Percentiles rank a stretch among this genome's conserved stretches.
These are phyloP conservation scores for Metarhizium sp. DNA, from an alignment of 2,329 filamentous ascomycete species.

Conservation along the genomic window DNA sequence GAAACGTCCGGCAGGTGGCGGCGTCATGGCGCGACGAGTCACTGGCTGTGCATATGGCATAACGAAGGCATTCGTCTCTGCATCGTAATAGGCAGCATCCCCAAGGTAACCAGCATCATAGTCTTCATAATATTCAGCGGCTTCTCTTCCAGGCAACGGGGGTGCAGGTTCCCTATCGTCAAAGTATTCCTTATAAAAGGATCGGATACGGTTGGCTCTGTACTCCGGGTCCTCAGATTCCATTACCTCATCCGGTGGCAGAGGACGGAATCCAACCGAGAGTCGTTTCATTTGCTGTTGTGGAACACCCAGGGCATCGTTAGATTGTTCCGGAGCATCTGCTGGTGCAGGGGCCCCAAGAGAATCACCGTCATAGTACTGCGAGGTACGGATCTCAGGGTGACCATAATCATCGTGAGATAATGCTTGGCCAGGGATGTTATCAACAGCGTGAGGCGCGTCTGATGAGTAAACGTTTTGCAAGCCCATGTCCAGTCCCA, in stretches of 20 bases:
- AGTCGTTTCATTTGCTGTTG: conserved; percentile 46
- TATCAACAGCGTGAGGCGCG: conserved; percentile 6
- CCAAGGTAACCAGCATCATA: conserved; percentile 61
- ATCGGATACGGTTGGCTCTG: conserved; percentile 90
- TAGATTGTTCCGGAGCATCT: conserved; percentile 19
- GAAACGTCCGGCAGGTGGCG: conserved; percentile 57
- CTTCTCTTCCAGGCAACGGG: conserved; percentile 27
- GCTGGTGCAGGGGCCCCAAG: conserved; percentile 21
- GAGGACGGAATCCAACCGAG: conserved; percentile 69
- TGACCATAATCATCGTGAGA: conserved; percentile 10
- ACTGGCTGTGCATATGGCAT: conserved; percentile 80
- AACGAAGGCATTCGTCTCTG: conserved; percentile 60
- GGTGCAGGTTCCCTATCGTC: conserved; percentile 60
- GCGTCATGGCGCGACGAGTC: conserved; percentile 88
- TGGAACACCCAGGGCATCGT: conserved; percentile 41
- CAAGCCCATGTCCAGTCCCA: conserved; percentile 26
- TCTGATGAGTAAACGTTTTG: conserved; percentile 20
- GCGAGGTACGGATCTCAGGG: conserved; percentile 19
- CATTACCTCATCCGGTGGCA: conserved; percentile 74
- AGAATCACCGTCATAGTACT: conserved; percentile 24
- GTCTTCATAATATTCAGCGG: conserved; percentile 58
- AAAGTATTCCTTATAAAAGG: conserved; percentile 99
- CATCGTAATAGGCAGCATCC: conserved; percentile 59
- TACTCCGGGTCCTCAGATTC: conserved; percentile 85
- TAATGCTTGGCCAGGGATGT: conserved; percentile 3